Percentiles rank a stretch among this genome's conserved stretches.
These are phyloP conservation scores for Colletotrichum liriopes DNA, from an alignment of 2,329 filamentous ascomycete species.

Conservation along the genomic window DNA sequence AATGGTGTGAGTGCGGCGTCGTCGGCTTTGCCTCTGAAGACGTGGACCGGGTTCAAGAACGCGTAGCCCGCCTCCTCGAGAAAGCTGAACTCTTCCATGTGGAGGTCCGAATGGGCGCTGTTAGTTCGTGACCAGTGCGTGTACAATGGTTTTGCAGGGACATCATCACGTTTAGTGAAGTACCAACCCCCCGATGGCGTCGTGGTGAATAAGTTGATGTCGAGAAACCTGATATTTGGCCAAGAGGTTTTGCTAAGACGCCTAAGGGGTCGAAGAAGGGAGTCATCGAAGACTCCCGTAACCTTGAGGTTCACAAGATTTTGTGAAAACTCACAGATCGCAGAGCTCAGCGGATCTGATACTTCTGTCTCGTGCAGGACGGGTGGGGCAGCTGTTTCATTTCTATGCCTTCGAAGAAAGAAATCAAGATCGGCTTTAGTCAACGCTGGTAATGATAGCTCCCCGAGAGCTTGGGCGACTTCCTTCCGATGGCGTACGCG, in stretches of 20 bases:
- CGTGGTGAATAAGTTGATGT: not conserved
- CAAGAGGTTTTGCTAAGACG: not conserved
- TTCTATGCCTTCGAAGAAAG: not conserved
- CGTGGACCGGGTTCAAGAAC: not conserved
- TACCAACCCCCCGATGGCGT: not conserved
- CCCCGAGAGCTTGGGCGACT: not conserved
- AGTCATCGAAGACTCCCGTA: slow-evolving; percentile 1
- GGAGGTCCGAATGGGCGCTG: not conserved
- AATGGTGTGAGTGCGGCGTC: not conserved
- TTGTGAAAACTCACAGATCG: not conserved
- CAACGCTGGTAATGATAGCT: not conserved
- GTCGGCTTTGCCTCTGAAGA: slow-evolving; percentile 7
- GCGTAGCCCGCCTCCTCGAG: slow-evolving; percentile 4
- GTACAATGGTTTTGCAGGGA: not conserved
- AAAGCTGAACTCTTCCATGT: slow-evolving; percentile 1
- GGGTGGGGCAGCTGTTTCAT: slow-evolving; percentile 1
- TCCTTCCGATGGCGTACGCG: not conserved
- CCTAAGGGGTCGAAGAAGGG: not conserved
- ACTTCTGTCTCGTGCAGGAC: not conserved
- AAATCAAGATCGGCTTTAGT: slow-evolving; percentile 2
- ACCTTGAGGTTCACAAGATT: not conserved
- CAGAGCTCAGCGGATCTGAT: slow-evolving; percentile 12
- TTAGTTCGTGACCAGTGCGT: not conserved
- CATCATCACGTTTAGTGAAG: not conserved
- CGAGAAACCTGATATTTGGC: slow-evolving; percentile 10